These are phyloP conservation scores for Circinella minor DNA, from an alignment of 371 early-diverging fungal genomes.

Conservation along the genomic window DNA sequence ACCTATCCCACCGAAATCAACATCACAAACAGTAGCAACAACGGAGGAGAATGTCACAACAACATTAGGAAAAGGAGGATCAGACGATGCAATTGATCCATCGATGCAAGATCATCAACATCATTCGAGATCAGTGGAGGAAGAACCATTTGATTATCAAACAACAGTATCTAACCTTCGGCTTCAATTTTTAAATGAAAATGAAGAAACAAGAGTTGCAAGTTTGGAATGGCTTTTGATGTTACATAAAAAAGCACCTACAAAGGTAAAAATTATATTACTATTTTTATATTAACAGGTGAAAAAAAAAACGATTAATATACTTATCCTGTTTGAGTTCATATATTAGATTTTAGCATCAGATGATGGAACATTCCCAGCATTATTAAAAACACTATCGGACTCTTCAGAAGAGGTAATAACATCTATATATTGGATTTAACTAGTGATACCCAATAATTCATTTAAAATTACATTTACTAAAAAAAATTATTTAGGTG, in stretches of 20 bases:
- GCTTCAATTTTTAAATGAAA: slow-evolving; percentile 78
- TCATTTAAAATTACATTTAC: background rate
- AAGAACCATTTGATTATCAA: slow-evolving; percentile 79
- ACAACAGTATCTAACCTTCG: slow-evolving; percentile 76
- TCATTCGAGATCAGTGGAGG: slow-evolving; percentile 1
- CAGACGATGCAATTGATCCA: background rate
- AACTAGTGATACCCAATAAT: background rate
- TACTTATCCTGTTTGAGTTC: background rate
- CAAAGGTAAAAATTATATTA: slow-evolving; percentile 43
- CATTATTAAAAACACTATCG: slow-evolving; percentile 81
- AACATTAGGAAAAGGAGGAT: background rate
- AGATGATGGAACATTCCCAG: slow-evolving; percentile 82
- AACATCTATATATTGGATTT: background rate
- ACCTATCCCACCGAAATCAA: too few relatives aligned
- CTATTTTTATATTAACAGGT: too few relatives aligned
- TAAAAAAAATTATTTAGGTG: slow-evolving; percentile 50
- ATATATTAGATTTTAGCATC: slow-evolving; percentile 61
- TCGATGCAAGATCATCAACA: slow-evolving; percentile 21
- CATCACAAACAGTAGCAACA: background rate
- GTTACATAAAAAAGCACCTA: slow-evolving; percentile 88
- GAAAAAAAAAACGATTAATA: too few relatives aligned
- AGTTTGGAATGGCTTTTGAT: slow-evolving; percentile 93
- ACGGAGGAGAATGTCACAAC: background rate
- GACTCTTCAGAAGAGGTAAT: slow-evolving; percentile 86
- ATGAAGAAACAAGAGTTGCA: slow-evolving; percentile 86